These are phyloP conservation scores for Populus ilicifolia DNA, from an alignment of 345 rosid species.

Conservation along the genomic window DNA sequence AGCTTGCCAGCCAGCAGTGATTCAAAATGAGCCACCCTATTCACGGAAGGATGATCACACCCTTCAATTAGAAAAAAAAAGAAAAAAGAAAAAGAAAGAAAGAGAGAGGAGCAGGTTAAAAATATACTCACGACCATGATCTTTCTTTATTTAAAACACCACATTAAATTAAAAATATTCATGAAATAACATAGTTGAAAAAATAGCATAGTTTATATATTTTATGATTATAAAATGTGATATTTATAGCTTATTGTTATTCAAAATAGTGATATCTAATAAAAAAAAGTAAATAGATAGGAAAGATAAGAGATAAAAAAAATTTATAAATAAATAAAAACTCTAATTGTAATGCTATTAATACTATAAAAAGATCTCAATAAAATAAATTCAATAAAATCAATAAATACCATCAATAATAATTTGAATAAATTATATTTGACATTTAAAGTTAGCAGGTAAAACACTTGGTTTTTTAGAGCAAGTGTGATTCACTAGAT, in stretches of 20 bases:
- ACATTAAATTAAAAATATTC: too few species aligned
- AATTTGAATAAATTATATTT: accelerated
- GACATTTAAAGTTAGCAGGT: too few species aligned
- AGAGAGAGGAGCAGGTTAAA: too few species aligned
- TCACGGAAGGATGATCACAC: neutral
- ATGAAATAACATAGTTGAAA: too few species aligned
- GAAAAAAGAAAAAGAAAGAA: neutral
- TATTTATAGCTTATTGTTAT: too few species aligned
- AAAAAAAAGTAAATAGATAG: too few species aligned
- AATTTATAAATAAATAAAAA: too few species aligned
- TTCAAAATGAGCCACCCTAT: neutral
- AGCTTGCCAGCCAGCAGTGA: constrained; percentile 4
- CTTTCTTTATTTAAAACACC: too few species aligned
- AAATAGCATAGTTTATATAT: too few species aligned
- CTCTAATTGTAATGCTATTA: accelerated
- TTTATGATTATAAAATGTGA: too few species aligned
- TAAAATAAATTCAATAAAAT: too few species aligned
- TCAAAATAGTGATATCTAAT: accelerated
- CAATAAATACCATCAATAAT: accelerated
- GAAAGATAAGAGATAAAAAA: too few species aligned
- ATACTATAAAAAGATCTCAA: accelerated
- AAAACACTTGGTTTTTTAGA: accelerated
- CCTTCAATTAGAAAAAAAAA: neutral
- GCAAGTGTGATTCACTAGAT: accelerated
- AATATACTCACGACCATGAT: neutral